Evolutionary conservation across 2,329 filamentous ascomycete genomes (phyloP), one percentile per base, ranked within the genome.

Genomic region (Byssothecium circinans): DNA sequence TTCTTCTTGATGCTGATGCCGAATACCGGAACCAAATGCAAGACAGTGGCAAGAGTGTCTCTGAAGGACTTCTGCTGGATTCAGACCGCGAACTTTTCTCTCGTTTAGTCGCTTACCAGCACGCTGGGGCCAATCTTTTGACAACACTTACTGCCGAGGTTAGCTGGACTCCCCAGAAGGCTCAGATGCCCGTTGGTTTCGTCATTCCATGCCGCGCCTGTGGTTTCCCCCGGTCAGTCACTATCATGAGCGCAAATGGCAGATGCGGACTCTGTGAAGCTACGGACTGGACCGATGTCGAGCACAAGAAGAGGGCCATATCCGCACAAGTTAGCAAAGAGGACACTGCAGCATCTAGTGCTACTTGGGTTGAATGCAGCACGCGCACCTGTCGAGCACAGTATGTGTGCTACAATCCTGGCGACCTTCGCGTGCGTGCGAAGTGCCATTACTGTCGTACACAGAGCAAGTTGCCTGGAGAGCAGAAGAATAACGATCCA

Each of bases 371-470:
- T 0, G 78, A 80, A 57, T 81, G 78, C 54, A 62, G 51, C 30
- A 61, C 69, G n/a, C 46, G 39, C 1, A 57, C 59, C 8, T 81
- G 78, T 58, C 70, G 76, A 10, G 75, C 71, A 1, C 77, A 79
- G 57, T 81, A 80, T 53, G 72, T 80, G 22, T 74, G 80, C 4
- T 80, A 81, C 56, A 70, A 75, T 34, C 56, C 68, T 2, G 60
- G 69, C 2, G 53, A 55, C 1, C 65, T 80, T n/a, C 69, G 65
- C 0, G 73, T 77, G 1, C 73, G 72, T 1, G 56, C 78, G 23
- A 80, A 80, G 57, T 80, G 78, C 57, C 66, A 74, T 57, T 79
- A 75, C 60, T 80, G 78, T 54, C 73, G 77, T 11, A 41, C 45
- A n/a, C 53, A 57, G 38, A 22, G 41, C 33, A 5, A 25, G 5